Conservation (phyloP, 257 asterid species). For the Linaria vulgaris region DNA sequence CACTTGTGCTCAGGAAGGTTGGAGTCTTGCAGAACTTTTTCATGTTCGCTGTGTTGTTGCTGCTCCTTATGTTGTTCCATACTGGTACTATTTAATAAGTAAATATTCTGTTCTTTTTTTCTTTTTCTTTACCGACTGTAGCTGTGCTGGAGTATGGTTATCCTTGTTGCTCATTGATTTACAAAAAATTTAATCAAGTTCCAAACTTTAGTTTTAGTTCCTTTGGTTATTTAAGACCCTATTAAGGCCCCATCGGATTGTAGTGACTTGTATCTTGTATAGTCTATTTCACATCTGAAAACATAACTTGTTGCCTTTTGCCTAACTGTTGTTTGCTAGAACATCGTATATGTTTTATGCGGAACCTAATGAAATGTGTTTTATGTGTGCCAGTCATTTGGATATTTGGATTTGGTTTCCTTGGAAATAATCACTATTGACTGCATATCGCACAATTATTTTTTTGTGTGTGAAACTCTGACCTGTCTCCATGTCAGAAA, state of each 20-base stretch:
- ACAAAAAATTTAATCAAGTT: conserved; percentile 1
- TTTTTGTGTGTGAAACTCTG: too few relatives aligned
- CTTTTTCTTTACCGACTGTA: neutral
- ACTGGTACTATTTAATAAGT: conserved; percentile 48
- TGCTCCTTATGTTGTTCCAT: conserved; percentile 96
- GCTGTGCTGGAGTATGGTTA: conserved; percentile 2
- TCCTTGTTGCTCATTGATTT: neutral
- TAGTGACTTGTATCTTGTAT: conserved; percentile 3
- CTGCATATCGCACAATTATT: too few relatives aligned
- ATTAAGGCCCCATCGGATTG: conserved; percentile 3
- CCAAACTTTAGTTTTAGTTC: neutral
- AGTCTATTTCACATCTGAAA: neutral
- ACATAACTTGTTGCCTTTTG: neutral
- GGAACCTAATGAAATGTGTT: neutral
- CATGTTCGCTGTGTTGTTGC: conserved; percentile 72
- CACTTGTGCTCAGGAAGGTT: conserved; percentile 74
- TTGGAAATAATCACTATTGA: too few relatives aligned
- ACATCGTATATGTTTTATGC: neutral
- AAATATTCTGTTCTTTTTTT: neutral
- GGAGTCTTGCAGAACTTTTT: conserved; percentile 96
- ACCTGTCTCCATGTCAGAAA: too few relatives aligned
- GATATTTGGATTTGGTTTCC: too few relatives aligned
- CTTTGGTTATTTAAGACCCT: neutral
- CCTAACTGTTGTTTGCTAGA: neutral
- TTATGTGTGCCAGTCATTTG: too few relatives aligned